Evolutionary conservation across 371 early-diverging fungal species (phyloP), one percentile per base, ranked within the genome.

Genomic region (Mortierella sp.): DNA sequence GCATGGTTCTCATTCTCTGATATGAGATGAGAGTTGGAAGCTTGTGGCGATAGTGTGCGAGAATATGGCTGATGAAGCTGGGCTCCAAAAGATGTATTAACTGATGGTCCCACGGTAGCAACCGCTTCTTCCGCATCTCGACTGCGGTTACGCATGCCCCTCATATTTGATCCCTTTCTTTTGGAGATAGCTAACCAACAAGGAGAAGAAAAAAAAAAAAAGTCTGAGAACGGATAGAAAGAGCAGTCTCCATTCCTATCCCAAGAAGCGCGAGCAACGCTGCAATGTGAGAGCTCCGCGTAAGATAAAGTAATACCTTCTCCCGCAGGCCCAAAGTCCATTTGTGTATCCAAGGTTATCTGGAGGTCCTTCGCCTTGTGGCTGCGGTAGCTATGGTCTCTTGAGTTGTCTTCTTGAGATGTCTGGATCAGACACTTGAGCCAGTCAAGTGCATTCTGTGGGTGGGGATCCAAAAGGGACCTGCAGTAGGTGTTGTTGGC

Each of bases 341-440:
- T 31, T 2, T 32, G n/a, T 53, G 54, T 26, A 34, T 35, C 40
- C 22, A 64, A 31, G 2, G 23, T 19, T 23, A 47, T 58, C 31
- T 58, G 60, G 10, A 40, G 64, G n/a, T 58, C 61, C 23, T 42
- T 61, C 40, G 13, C 47, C 28, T 35, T 54, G 22, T 13, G 54
- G 6, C 59, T n/a, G 6, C 26, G 58, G 19, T 40, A 37, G 37
- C 29, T 35, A 10, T 43, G 28, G 28, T 54, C 61, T 35, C 19
- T 49, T 3, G 34, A 13, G 1, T 13, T 29, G 9, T 34, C 61
- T 13, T 66, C 54, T 5, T 40, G 23, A 19, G 64, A 31, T 0
- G 66, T 65, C n/a, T 70, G 72, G 65, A 72, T 66, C 9, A 66
- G 35, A 66, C 79, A 78, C 47, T 69, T 68, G 59, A 72, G 54